Base-by-base conservation (phyloP, 176 grass and related monocot genomes). In the Pharus latifolius region DNA sequence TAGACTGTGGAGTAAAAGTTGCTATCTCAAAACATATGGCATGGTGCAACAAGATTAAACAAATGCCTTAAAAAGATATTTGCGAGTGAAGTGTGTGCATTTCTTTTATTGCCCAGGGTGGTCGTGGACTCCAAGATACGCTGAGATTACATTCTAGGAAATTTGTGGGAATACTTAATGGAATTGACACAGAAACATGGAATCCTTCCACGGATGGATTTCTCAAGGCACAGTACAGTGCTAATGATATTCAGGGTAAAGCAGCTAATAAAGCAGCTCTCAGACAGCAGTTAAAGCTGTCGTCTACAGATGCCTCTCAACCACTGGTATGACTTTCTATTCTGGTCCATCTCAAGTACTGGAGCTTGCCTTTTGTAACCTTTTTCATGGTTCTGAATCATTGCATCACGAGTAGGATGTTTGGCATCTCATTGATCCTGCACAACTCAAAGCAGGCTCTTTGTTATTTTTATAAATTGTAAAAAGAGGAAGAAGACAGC, bases 111-210 rank as follows among this genome's bases (percentile, higher is more conserved):
- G 59, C 40, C 53, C 53, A 64, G 57, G 50, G 87, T 65, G 94
- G 94, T 41, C 81, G 78, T 65, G 94, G 94, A 31, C 89, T 98
- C 71, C 89, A 98, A 69, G 73, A 83, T 69, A 87, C 94, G 61
- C 78, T 98, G 23, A 90, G 90, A 90, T 60, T 79, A 64, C 81
- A 87, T 75, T 89, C 89, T 8, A 98, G 74, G 76, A 98, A 98
- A 84, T 98, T 98, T 80, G 55, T 93, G 37, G 94, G 94, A 44
- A 87, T 98, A 77, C 86, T 98, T 76, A 98, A 98, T 78, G 89
- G 89, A 67, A 98, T 98, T 3, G 94, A 98, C 80, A 90, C 84
- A 1, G 94, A 90, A 64, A 88, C 86, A 63, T 98, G 94, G 94
- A 98, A 98, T 84, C 89, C 94, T 56, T 79, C 63, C 41, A 90